Evolutionary conservation across 441 rosid genomes (phyloP).

Genomic region (Viola pubescens): DNA sequence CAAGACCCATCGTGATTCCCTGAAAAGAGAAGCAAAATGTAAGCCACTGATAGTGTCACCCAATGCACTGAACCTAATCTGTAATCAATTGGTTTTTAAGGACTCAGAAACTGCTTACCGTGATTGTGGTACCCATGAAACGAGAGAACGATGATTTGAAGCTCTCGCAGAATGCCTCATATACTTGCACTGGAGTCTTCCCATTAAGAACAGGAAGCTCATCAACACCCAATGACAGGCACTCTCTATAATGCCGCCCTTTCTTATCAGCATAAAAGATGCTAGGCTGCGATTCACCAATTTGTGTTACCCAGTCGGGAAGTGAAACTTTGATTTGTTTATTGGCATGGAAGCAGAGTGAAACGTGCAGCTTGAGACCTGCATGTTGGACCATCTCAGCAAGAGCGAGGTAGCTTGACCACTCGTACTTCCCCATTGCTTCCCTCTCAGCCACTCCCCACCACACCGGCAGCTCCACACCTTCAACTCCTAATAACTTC

Average conservation of each 20-base stretch:
- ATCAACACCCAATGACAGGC: conserved; percentile 73
- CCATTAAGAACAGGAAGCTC: conserved; percentile 67
- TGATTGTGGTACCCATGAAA: conserved; percentile 63
- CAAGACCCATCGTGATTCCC: conserved; percentile 80
- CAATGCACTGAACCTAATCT: background rate
- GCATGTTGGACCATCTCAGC: conserved; percentile 68
- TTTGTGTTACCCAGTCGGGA: conserved; percentile 59
- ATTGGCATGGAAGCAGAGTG: conserved; percentile 64
- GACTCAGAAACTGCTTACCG: conserved; percentile 29
- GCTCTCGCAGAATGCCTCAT: conserved; percentile 60
- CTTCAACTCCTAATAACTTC: conserved; percentile 75
- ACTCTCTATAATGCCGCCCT: conserved; percentile 43
- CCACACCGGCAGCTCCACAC: conserved; percentile 83
- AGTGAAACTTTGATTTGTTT: conserved; percentile 41
- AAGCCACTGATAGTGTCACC: background rate
- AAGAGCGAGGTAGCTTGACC: conserved; percentile 76
- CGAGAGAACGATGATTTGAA: conserved; percentile 63
- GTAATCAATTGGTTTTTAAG: background rate
- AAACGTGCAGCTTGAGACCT: conserved; percentile 72
- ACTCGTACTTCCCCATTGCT: conserved; percentile 61
- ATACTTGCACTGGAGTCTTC: conserved; percentile 66
- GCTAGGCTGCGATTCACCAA: conserved; percentile 44
- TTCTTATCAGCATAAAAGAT: conserved; percentile 54
- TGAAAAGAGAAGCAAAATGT: conserved; percentile 24
- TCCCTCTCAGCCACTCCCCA: conserved; percentile 93